Evolutionary conservation across 2,329 filamentous ascomycete genomes (phyloP), one percentile per base, ranked within the genome.

Genomic region (Talaromyces rugulosus): DNA sequence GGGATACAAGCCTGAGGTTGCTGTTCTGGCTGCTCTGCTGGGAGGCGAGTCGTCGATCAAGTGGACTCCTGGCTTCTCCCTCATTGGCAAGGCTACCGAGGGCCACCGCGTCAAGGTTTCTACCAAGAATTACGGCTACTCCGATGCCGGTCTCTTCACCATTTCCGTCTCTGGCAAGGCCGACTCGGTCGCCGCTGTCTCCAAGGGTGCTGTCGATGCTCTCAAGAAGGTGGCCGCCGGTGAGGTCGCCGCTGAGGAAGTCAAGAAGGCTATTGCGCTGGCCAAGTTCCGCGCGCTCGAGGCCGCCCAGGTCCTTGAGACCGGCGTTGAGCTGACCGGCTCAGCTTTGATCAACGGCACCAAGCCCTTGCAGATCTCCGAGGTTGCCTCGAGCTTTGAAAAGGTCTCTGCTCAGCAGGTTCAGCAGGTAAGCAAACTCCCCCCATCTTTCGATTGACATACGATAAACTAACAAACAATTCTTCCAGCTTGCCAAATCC

Each of bases 271-370:
- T 58, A 86, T 93, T 75, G 91, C 94, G 64, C 88, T 90, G 72
- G 95, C 95, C 73, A 98, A 96, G 81, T 99, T 96, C 81, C 88
- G 90, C 75, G 89, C 92, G 67, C 84, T 98, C 60, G 91, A 96
- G 73, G 85, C 87, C 67, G 90, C 88, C 68, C 90, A 97, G 80
- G 87, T 88, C 71, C 86, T 90, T 66, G 85, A 88, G 69, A 84
- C 88, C 62, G 91, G 91, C 69, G 82, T 98, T 63, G 87, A 96
- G 72, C 84, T 91, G 65, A 93, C 92, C 66, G 95, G 95, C 66
- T 87, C 91, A 71, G 90, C 91, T 67, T 85, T 97, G 64, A 83
- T 97, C 70, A 88, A 91, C 74, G 88, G 87, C 68, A 88, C 88
- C 78, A 90, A 93, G 84, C 82, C 91, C 63, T 91, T 92, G 80